Base-by-base conservation (phyloP, 352 stramenopile species). In the Phytophthora pini region DNA sequence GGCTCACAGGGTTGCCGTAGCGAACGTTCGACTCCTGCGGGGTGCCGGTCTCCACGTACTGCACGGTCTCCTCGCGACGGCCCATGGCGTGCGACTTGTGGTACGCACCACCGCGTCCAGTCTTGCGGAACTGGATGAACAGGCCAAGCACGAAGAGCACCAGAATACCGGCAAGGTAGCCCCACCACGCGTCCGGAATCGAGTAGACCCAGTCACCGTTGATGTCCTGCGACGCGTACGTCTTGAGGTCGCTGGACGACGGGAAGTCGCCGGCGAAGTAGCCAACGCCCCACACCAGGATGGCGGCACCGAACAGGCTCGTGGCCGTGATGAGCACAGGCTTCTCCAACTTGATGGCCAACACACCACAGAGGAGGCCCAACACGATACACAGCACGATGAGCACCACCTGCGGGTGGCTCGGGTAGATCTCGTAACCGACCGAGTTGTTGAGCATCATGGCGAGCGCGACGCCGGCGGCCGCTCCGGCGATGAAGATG, bases 231-330 rank as follows among this genome's bases (percentile, higher is more conserved):
- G 53, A 60, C 3, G 60, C 70, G 34, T 88, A 87, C 51, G 53
- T 22, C 59, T 79, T 79, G 46, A 90, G 74, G 65, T 89, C 77
- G 48, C 56, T 81, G 13, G 75, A 62, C 26, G 71, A 75, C 44
- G 82, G 77, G 48, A 81, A 91, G 51, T 87, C 70, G 36, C 82
- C 78, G 12, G 72, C 77, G 50, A 88, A 91, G 69, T 88, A 89
- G 32, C 82, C 82, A 11, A 89, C 45, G 5, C 82, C 82, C 82
- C 79, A 88, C 1, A 85, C 74, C 13, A 82, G 36, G 15, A 86
- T 55, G 17, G 64, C 66, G 0, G 82, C 76, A 41, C 82, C 82
- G 41, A 87, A 70, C 13, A 86, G 50, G 24, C 76, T 83, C n/a
- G 81, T 89, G 36, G 81, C 66, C 9, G 72, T 49, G 43, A 92